Evolutionary conservation across 148 eudicot genomes (phyloP).

Genomic region (Rhododendron ferrugineum): DNA sequence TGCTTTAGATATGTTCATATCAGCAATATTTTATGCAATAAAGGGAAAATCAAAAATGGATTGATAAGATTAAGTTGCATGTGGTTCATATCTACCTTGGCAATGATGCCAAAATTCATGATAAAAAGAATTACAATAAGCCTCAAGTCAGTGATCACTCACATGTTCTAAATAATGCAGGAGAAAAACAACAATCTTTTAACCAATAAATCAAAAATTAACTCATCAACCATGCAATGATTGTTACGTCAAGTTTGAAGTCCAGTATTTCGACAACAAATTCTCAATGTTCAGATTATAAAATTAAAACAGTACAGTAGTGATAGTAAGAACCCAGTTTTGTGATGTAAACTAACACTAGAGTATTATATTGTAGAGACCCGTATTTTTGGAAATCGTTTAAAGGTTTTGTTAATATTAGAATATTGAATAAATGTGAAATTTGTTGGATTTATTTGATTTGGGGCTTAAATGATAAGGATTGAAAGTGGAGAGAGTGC

Average conservation of each 20-base stretch:
- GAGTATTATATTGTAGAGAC: background rate
- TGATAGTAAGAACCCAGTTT: background rate
- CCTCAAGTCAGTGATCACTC: background rate
- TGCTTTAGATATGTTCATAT: background rate
- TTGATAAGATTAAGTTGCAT: background rate
- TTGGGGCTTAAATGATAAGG: no score
- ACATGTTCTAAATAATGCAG: background rate
- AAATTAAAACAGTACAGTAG: background rate
- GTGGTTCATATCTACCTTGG: background rate
- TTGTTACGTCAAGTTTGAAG: background rate
- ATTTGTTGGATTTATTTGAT: no score
- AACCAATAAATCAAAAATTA: background rate
- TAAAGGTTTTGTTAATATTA: no score
- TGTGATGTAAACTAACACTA: background rate
- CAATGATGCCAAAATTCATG: background rate
- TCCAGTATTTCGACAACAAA: background rate
- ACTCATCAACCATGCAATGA: background rate
- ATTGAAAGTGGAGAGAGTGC: no score
- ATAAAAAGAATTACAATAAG: background rate
- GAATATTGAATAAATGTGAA: no score
- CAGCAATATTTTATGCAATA: background rate
- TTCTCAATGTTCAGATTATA: background rate
- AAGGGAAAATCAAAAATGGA: no score
- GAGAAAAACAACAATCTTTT: background rate
- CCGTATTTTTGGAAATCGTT: no score